Conservation (phyloP, 495 filamentous ascomycete species). For the Penicillium antarcticum region DNA sequence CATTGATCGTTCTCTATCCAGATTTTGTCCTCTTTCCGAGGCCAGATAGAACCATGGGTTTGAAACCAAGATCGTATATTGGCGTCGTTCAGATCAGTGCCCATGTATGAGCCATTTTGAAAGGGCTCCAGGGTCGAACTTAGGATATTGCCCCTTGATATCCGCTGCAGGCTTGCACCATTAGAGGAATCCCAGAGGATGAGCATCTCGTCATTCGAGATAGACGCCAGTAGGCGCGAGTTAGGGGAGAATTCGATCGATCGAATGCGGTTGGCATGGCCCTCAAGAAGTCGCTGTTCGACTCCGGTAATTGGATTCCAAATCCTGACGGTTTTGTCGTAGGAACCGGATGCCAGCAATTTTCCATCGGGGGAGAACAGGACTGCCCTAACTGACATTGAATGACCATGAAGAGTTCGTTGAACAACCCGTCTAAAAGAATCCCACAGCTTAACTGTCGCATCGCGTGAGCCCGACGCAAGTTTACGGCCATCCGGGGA, state of each 20-base stretch:
- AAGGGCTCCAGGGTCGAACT: no score
- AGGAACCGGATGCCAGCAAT: neutral
- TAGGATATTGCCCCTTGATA: no score
- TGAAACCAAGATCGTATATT: no score
- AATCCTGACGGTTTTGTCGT: slow-evolving; percentile 18
- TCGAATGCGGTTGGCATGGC: neutral
- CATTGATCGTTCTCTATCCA: no score
- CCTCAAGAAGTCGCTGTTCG: neutral
- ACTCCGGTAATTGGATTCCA: slow-evolving; percentile 18
- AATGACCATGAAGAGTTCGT: slow-evolving; percentile 18
- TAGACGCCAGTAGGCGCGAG: neutral
- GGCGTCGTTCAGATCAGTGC: no score
- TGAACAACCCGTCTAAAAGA: slow-evolving; percentile 6
- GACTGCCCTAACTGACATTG: neutral
- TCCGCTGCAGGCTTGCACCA: no score
- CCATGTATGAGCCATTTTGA: no score
- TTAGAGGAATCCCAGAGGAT: neutral
- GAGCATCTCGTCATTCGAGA: neutral
- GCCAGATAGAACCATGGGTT: no score
- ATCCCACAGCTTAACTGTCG: slow-evolving; percentile 32
- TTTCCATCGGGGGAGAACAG: neutral
- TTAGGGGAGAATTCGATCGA: neutral
- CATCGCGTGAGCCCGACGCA: slow-evolving; percentile 24
- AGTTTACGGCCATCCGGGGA: slow-evolving; percentile 21
- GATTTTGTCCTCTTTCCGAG: no score